Evolutionary conservation across 2,329 filamentous ascomycete genomes (phyloP), one percentile per base, ranked within the genome.

Genomic region (Raffaelea arxii): DNA sequence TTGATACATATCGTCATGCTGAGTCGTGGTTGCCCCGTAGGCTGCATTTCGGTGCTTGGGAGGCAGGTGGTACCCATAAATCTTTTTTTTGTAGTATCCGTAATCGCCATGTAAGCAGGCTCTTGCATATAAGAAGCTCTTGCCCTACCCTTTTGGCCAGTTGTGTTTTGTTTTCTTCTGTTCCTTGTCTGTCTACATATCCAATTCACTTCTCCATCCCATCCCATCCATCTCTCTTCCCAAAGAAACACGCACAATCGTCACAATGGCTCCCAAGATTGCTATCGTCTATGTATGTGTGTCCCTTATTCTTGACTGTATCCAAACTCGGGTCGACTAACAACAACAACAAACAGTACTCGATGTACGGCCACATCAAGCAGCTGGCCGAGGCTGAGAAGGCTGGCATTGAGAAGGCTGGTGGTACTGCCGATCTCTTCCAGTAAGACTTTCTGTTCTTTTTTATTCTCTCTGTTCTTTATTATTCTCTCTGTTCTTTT

Each of bases 291-390:
- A 80, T 67, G 86, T 90, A 75, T 57, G 84, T 78, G 18, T 6
- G n/a, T n/a, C n/a, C n/a, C n/a, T n/a, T n/a, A n/a, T n/a, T n/a
- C n/a, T n/a, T n/a, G n/a, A n/a, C n/a, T n/a, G n/a, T n/a, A n/a
- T n/a, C n/a, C n/a, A n/a, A n/a, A n/a, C n/a, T n/a, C n/a, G n/a
- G n/a, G n/a, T n/a, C n/a, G n/a, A n/a, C 22, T 41, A 24, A 27
- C 19, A 39, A 10, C 24, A 25, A n/a, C 14, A 19, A 32, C 50
- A 21, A 46, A 38, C 51, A 92, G 86, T 94, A 94, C 73, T 94
- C 88, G 56, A 86, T 89, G 78, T 94, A 92, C 70, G 91, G 92
- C 69, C 90, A 96, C 71, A 84, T 96, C 68, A 71, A 76, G 68
- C 70, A 81, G 62, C 67, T 96, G 58, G 92, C 91, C 59, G 81